Conservation (phyloP, 495 filamentous ascomycete genomes). For the Glutinoglossum americanum region DNA sequence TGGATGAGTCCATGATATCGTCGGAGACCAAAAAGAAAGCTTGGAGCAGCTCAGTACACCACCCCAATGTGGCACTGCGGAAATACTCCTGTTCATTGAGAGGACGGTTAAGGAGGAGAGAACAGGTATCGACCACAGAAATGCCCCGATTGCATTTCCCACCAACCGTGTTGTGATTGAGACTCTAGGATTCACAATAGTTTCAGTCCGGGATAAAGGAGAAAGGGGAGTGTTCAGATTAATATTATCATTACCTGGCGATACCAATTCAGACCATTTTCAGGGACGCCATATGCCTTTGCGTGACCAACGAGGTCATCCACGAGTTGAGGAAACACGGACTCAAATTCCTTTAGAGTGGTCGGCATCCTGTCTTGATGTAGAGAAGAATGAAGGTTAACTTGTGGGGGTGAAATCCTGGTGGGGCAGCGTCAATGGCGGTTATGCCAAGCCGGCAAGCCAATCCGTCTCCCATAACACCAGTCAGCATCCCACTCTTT, state of each 20-base stretch:
- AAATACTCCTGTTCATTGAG: slow-evolving; percentile 67
- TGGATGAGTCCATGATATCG: slow-evolving; percentile 92
- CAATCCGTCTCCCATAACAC: no score
- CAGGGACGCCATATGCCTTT: slow-evolving; percentile 58
- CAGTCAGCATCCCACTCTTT: no score
- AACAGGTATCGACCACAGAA: slow-evolving; percentile 80
- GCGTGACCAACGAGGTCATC: slow-evolving; percentile 55
- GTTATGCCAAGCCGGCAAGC: no score
- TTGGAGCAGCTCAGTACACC: slow-evolving; percentile 94
- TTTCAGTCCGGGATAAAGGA: not conserved
- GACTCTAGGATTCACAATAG: slow-evolving; percentile 27
- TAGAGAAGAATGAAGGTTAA: not conserved
- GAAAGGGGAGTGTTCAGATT: slow-evolving; percentile 1
- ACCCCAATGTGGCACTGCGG: slow-evolving; percentile 65
- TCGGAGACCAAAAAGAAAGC: slow-evolving; percentile 97
- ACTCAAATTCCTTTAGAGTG: slow-evolving; percentile 67
- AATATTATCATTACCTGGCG: slow-evolving; percentile 33
- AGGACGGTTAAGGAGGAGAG: slow-evolving; percentile 49
- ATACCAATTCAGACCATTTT: slow-evolving; percentile 71
- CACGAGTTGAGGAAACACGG: slow-evolving; percentile 60
- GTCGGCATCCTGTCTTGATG: slow-evolving; percentile 21
- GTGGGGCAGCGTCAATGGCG: not conserved
- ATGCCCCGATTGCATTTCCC: slow-evolving; percentile 98
- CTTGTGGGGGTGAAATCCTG: not conserved
- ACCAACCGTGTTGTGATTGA: slow-evolving; percentile 70